Evolutionary conservation across 164 flowering plant genomes (phyloP), one percentile per base, ranked within the genome.

Genomic region (Platanus orientalis): DNA sequence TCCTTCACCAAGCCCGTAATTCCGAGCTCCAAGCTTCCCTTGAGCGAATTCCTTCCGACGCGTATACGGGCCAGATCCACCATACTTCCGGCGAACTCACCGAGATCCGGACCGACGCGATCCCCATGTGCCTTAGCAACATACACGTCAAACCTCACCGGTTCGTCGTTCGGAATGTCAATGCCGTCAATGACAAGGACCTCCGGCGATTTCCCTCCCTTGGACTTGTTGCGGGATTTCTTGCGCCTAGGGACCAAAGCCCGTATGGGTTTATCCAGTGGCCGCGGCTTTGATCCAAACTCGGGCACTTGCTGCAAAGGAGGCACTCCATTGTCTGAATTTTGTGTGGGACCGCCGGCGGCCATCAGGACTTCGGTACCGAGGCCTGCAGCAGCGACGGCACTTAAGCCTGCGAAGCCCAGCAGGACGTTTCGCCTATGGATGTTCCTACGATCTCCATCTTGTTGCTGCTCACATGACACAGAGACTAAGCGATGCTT

Each of bases 31-130:
- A 57, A 36, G 23, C 44, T 57, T 57, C 48, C 60, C 24, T 36
- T 57, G 23, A 26, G 19, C 60, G 36, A 47, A 3, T 29, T 19
- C 26, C 27, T 56, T 47, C 55, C 29, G 20, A 19, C 28, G 16
- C 61, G 32, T 24, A 21, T 10, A n/a, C 14, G 19, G 6, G 56
- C 55, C 21, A 65, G 1, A 36, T 65, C 39, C 44, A 65, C 28
- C 30, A 57, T 50, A 26, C 57, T 65, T 13, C 62, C 69, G 1
- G 42, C 62, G 39, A 65, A 51, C 45, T 65, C 56, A 2, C 69
- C 69, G 40, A 39, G 27, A 32, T 49, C 69, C 45, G 56, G 10
- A 36, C 57, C 56, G 19, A 19, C 47, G 23, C 36, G n/a, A 36
- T 40, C 57, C 17, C 17, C 39, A 19, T 56, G 54, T 17, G 62